phyloP scores from a whole-genome alignment of 352 stramenopile species.

The Paralagenidium karlingii region DNA sequence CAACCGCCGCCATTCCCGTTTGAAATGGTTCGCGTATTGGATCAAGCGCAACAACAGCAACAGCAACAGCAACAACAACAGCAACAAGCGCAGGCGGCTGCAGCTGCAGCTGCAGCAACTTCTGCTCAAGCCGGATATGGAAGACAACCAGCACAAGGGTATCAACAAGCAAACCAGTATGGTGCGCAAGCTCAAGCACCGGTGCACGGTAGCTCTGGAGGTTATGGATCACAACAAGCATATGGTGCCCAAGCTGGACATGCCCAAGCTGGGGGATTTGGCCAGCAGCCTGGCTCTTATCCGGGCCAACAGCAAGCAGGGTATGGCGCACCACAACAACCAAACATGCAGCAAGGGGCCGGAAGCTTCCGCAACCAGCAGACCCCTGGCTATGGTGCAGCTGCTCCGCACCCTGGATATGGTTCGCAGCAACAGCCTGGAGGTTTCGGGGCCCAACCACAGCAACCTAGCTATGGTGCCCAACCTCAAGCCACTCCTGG shows the following conservation, averaged over 20 bases:
- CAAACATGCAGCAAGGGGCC: no score
- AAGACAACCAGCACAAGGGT: slow-evolving; percentile 13
- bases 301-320: slow-evolving; percentile 1
- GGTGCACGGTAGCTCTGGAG: not conserved
- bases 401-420: slow-evolving; percentile 7
- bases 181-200: slow-evolving; percentile 13
- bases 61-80: slow-evolving; percentile 38
- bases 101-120: slow-evolving; percentile 12
- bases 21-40: slow-evolving; percentile 50
- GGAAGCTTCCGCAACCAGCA: no score
- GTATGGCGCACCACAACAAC: slow-evolving; percentile 4
- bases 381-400: slow-evolving; percentile 6
- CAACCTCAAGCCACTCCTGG: slow-evolving; percentile 14
- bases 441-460: not conserved
- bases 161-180: slow-evolving; percentile 27
- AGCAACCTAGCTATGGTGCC: slow-evolving; percentile 9
- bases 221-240: slow-evolving; percentile 1
- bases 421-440: slow-evolving; percentile 4
- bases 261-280: slow-evolving; percentile 16
- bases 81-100: slow-evolving; percentile 13
- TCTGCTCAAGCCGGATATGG: slow-evolving; percentile 6
- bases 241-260: slow-evolving; percentile 1
- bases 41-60: slow-evolving; percentile 37
- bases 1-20: slow-evolving; percentile 80
- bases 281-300: slow-evolving; percentile 8